Conservation (phyloP, 257 asterid species). For the Solanum acaule region DNA sequence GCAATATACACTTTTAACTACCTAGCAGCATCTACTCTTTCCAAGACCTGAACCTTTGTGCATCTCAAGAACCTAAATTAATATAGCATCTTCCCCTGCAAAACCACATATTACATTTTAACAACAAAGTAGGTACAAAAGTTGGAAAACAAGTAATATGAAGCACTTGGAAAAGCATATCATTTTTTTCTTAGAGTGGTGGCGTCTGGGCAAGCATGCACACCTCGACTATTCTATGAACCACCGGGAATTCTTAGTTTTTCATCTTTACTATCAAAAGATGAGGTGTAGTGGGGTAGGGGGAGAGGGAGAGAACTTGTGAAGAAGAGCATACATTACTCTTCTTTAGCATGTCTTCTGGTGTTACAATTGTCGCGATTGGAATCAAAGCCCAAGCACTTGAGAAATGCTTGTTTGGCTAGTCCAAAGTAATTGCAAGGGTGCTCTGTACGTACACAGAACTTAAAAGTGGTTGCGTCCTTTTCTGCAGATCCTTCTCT, state of each 20-base stretch:
- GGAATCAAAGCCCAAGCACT: slow-evolving; percentile 56
- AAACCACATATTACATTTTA: background rate
- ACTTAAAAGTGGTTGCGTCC: slow-evolving; percentile 6
- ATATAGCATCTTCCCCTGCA: background rate
- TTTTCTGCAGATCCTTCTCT: slow-evolving; percentile 11
- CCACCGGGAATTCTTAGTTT: background rate
- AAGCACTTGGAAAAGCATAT: background rate
- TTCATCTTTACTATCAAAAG: background rate
- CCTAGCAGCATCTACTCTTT: background rate
- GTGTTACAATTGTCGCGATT: slow-evolving; percentile 12
- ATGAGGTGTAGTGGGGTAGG: background rate
- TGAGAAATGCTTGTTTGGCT: slow-evolving; percentile 42
- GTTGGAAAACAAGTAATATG: background rate
- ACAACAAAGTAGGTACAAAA: background rate
- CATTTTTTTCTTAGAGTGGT: background rate
- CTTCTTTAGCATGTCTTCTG: slow-evolving; percentile 27
- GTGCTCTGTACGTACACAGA: slow-evolving; percentile 23
- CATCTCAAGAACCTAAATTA: background rate
- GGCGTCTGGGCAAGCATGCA: background rate
- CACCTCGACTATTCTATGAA: background rate
- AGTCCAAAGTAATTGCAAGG: slow-evolving; percentile 52
- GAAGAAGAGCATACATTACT: slow-evolving; percentile 18
- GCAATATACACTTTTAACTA: background rate
- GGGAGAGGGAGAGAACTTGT: background rate
- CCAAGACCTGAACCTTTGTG: background rate